Evolutionary conservation across 164 flowering plant species (phyloP).

Genomic region (Piper longum): DNA sequence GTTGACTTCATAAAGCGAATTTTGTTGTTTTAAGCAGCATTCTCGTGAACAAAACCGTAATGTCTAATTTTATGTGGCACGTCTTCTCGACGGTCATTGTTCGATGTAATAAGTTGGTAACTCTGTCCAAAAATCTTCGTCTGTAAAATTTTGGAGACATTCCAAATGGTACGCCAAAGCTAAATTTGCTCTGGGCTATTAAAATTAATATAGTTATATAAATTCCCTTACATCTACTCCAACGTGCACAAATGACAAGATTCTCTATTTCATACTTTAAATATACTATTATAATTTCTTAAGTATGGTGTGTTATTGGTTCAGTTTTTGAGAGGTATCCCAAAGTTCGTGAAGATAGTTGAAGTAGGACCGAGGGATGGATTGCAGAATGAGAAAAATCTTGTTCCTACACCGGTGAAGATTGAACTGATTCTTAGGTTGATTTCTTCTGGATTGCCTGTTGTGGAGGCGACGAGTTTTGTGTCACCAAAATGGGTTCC

Average conservation of each 20-base stretch:
- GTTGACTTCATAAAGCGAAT: too few relatives aligned
- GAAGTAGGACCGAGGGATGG: conserved; percentile 99
- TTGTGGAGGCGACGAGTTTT: conserved; percentile 95
- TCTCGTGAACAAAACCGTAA: too few relatives aligned
- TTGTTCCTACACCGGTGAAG: conserved; percentile 73
- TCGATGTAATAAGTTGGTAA: too few relatives aligned
- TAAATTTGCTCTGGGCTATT: too few relatives aligned
- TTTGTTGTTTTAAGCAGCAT: too few relatives aligned
- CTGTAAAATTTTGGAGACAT: too few relatives aligned
- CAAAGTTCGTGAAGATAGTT: conserved; percentile 86
- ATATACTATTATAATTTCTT: too few relatives aligned
- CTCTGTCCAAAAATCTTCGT: too few relatives aligned
- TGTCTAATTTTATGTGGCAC: too few relatives aligned
- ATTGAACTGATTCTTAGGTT: conserved; percentile 67
- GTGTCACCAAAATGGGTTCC: conserved; percentile 99
- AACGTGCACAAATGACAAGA: background rate
- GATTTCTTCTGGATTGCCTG: conserved; percentile 67
- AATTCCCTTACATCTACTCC: background rate
- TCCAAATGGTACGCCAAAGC: too few relatives aligned
- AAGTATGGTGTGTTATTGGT: background rate
- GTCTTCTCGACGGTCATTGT: too few relatives aligned
- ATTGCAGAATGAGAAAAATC: conserved; percentile 86
- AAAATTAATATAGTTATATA: too few relatives aligned
- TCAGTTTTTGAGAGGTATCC: conserved; percentile 54
- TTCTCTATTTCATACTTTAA: background rate